A percentile compares a stretch with the other conserved stretches of the same genome.
Conservation (phyloP, 257 asterid species). For the Ocimum tenuiflorum region DNA sequence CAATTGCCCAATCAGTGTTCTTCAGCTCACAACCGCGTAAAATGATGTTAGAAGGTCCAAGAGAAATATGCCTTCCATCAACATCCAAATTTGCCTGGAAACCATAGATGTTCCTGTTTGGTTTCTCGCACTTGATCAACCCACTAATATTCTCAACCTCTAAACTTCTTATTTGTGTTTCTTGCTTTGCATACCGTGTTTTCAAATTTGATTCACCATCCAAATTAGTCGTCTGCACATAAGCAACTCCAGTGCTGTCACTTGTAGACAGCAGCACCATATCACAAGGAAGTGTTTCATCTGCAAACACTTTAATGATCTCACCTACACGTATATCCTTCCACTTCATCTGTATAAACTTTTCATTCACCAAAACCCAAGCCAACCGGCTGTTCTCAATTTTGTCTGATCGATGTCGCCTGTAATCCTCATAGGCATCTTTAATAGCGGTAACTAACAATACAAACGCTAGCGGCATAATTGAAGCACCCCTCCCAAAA, state of each 20-base stretch:
- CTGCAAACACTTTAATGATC: conserved; percentile 56
- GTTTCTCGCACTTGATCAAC: conserved; percentile 84
- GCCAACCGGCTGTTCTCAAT: conserved; percentile 78
- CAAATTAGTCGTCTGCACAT: conserved; percentile 84
- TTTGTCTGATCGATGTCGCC: conserved; percentile 86
- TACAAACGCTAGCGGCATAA: conserved; percentile 80
- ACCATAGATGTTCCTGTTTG: conserved; percentile 88
- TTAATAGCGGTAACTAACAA: conserved; percentile 80
- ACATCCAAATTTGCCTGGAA: conserved; percentile 87
- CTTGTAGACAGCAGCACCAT: conserved; percentile 87
- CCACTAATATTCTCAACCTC: conserved; percentile 47
- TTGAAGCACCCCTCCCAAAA: conserved; percentile 83
- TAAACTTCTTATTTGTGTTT: conserved; percentile 55
- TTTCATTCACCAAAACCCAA: conserved; percentile 47
- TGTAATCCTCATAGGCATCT: conserved; percentile 84
- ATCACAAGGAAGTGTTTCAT: conserved; percentile 84
- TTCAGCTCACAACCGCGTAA: conserved; percentile 94
- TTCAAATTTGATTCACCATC: conserved; percentile 96
- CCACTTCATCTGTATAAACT: conserved; percentile 66
- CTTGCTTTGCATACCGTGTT: conserved; percentile 96
- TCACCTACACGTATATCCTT: conserved; percentile 76
- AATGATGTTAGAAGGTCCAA: conserved; percentile 87
- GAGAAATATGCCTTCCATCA: conserved; percentile 79
- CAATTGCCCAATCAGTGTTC: conserved; percentile 85
- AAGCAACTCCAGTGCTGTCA: conserved; percentile 87